phyloP scores from a whole-genome alignment of 2,329 filamentous ascomycete species.

The Alternaria ventricosa region DNA sequence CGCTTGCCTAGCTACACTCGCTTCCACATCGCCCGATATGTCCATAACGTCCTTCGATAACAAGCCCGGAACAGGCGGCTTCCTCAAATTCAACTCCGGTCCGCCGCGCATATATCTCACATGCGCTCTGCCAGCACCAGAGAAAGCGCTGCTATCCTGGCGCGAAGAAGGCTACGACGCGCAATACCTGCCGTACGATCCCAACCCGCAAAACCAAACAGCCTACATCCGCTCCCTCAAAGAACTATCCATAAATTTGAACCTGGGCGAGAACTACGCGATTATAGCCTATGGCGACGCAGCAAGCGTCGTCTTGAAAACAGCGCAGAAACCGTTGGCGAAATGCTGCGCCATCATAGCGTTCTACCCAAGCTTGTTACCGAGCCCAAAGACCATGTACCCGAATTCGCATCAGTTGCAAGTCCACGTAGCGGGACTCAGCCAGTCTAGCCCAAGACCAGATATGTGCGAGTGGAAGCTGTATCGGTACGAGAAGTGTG shows the following conservation, averaged over 20 bases:
- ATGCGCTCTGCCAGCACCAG: constrained; percentile 47
- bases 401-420: constrained; percentile 48
- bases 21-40: constrained; percentile 19
- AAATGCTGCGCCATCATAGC: constrained; percentile 50
- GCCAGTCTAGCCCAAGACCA: constrained; percentile 35
- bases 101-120: constrained; percentile 51
- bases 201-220: constrained; percentile 25
- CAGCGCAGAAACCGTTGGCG: constrained; percentile 50
- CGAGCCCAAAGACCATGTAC: constrained; percentile 47
- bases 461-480: constrained; percentile 48
- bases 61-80: constrained; percentile 32
- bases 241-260: constrained; percentile 49
- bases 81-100: constrained; percentile 47
- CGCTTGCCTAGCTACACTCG: neutral
- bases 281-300: constrained; percentile 51
- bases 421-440: constrained; percentile 51
- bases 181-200: constrained; percentile 46
- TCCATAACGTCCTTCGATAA: constrained; percentile 35
- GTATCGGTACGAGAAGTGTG: constrained; percentile 49
- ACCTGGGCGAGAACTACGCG: constrained; percentile 46
- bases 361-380: constrained; percentile 52
- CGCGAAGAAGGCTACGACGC: constrained; percentile 53
- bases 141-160: constrained; percentile 48
- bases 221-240: constrained; percentile 43
- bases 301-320: constrained; percentile 49